phyloP scores from a whole-genome alignment of 2,329 filamentous ascomycete species.

The Phialocephala subalpina region DNA sequence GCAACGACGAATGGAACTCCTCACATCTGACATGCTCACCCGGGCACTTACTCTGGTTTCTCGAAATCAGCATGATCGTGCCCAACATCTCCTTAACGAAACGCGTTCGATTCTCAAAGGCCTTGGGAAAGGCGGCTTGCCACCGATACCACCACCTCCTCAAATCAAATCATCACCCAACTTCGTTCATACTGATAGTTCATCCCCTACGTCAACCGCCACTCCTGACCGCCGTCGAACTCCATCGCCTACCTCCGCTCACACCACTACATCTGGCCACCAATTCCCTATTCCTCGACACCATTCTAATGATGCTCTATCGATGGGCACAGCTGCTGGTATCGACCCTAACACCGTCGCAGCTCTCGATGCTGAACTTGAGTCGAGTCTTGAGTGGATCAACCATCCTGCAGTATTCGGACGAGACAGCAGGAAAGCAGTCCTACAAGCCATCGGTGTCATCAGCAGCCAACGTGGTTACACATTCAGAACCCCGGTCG shows the following conservation, averaged over 20 bases:
- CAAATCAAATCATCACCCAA: slow-evolving; percentile 38
- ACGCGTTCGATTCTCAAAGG: slow-evolving; percentile 96
- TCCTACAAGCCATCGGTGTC: slow-evolving; percentile 94
- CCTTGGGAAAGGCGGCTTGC: slow-evolving; percentile 91
- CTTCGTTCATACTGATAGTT: slow-evolving; percentile 26
- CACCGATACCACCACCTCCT: slow-evolving; percentile 78
- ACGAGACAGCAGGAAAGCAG: slow-evolving; percentile 92
- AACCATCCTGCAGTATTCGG: slow-evolving; percentile 95
- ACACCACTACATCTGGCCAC: slow-evolving; percentile 37
- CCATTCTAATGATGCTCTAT: slow-evolving; percentile 56
- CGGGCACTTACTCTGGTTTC: slow-evolving; percentile 90
- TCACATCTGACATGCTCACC: slow-evolving; percentile 98
- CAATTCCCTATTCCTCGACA: slow-evolving; percentile 55
- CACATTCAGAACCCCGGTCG: slow-evolving; percentile 89
- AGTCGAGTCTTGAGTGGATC: slow-evolving; percentile 95
- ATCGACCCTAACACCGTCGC: slow-evolving; percentile 84
- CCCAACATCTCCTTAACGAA: slow-evolving; percentile 90
- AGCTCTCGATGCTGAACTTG: slow-evolving; percentile 89
- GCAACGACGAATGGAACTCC: slow-evolving; percentile 94
- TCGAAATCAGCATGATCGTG: slow-evolving; percentile 90
- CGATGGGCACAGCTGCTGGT: slow-evolving; percentile 68
- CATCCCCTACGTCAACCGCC: slow-evolving; percentile 39
- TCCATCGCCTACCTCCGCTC: slow-evolving; percentile 53
- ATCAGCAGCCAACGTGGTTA: slow-evolving; percentile 94
- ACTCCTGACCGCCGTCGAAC: slow-evolving; percentile 48